A percentile compares a stretch with the other conserved stretches of the same genome.
phyloP scores from a whole-genome alignment of 1,284 basidiomycete species.

The Vanrija sp. region DNA sequence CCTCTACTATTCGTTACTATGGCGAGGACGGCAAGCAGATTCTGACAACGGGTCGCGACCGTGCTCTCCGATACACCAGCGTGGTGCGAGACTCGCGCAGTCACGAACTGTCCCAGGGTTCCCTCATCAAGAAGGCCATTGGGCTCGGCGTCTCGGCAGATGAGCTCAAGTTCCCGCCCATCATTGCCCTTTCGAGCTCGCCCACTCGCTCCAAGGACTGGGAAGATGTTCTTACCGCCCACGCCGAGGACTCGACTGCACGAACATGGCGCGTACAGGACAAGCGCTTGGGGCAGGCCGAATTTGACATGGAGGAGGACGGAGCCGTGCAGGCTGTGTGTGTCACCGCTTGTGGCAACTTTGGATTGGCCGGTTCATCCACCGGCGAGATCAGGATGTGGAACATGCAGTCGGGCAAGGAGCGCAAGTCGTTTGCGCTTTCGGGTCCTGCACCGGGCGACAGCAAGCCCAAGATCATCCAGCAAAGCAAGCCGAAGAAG shows the following conservation, averaged over 20 bases:
- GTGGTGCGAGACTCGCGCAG: slow-evolving; percentile 90
- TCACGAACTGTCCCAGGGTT: slow-evolving; percentile 94
- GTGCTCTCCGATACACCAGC: slow-evolving; percentile 81
- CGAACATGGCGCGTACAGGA: slow-evolving; percentile 81
- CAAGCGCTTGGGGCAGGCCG: slow-evolving; percentile 70
- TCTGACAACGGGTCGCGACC: slow-evolving; percentile 75
- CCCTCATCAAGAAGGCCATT: slow-evolving; percentile 78
- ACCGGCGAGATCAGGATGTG: slow-evolving; percentile 78
- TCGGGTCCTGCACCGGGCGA: slow-evolving; percentile 59
- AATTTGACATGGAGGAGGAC: slow-evolving; percentile 51
- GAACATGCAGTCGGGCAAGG: slow-evolving; percentile 94
- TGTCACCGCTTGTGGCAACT: slow-evolving; percentile 94
- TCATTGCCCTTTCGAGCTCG: slow-evolving; percentile 74
- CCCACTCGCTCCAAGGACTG: slow-evolving; percentile 84
- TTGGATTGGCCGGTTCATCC: slow-evolving; percentile 77
- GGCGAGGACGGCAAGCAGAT: slow-evolving; percentile 94
- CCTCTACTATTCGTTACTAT: slow-evolving; percentile 89
- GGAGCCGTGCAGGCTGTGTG: slow-evolving; percentile 64
- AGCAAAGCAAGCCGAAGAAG: slow-evolving; percentile 24
- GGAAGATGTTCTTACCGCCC: slow-evolving; percentile 92
- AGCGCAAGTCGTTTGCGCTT: slow-evolving; percentile 66
- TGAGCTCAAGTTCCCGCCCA: slow-evolving; percentile 74
- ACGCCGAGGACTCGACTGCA: slow-evolving; percentile 72
- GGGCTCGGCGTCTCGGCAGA: slow-evolving; percentile 72
- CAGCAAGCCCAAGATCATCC: slow-evolving; percentile 49